A percentile compares a stretch with the other conserved stretches of the same genome.
Conservation (phyloP, 345 rosid genomes). For the Limnanthes douglasii region DNA sequence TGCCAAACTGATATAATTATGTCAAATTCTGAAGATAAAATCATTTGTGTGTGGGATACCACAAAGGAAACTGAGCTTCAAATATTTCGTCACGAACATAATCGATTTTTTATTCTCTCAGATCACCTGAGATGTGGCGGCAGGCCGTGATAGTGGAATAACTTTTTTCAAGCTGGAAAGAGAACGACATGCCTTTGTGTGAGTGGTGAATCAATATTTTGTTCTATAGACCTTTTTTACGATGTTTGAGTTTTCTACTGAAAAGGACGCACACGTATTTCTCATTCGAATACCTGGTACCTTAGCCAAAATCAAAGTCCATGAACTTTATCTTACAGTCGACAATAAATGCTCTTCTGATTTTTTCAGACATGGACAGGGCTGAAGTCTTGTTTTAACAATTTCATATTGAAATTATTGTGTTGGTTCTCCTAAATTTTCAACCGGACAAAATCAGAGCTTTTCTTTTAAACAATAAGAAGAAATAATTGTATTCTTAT, state of each 20-base stretch:
- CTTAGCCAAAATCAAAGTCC: constrained; percentile 63
- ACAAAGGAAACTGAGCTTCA: constrained; percentile 65
- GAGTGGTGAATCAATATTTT: constrained; percentile 51
- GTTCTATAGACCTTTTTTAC: constrained; percentile 52
- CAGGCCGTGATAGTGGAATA: constrained; percentile 85
- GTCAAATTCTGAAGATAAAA: constrained; percentile 70
- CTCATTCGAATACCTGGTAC: constrained; percentile 67
- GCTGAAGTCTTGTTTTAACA: too few species aligned
- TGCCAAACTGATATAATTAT: constrained; percentile 77
- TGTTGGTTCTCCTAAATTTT: too few species aligned
- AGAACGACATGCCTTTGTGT: constrained; percentile 64
- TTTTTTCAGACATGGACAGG: too few species aligned
- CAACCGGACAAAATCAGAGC: too few species aligned
- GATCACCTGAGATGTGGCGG: constrained; percentile 87
- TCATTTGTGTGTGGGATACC: constrained; percentile 76
- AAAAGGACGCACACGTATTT: constrained; percentile 48
- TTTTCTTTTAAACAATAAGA: too few species aligned
- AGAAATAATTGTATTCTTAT: too few species aligned
- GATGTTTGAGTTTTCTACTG: constrained; percentile 54
- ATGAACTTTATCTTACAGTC: constrained; percentile 65
- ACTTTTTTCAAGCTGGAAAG: too few species aligned
- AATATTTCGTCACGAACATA: too few species aligned
- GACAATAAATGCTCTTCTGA: too few species aligned
- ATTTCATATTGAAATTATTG: too few species aligned
- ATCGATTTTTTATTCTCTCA: constrained; percentile 64